Conservation (phyloP, 2,329 filamentous ascomycete species). For the Trichoderma afroharzianum region DNA sequence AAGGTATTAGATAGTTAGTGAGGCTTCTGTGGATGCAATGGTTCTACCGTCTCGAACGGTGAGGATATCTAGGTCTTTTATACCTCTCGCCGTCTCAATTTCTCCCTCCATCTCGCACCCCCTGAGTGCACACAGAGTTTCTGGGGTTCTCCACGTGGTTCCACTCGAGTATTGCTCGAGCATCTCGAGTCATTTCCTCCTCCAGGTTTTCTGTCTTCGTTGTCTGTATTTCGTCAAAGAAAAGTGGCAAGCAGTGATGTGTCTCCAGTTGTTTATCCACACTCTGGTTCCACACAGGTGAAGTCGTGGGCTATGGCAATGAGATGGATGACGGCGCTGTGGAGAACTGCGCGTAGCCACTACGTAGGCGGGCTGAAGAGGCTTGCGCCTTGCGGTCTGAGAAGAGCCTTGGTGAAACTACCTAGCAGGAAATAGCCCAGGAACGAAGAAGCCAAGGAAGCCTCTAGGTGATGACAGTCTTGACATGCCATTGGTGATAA, state of each 20-base stretch:
- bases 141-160: constrained; percentile 14
- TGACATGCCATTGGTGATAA: not conserved
- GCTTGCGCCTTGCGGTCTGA: not conserved
- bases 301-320: constrained; percentile 16
- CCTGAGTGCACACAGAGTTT: not conserved
- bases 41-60: constrained; percentile 41
- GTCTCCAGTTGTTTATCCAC: constrained; percentile 20
- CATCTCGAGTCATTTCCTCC: not conserved
- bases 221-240: not conserved
- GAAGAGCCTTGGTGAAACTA: not conserved
- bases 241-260: not conserved
- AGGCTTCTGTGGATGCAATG: constrained; percentile 20
- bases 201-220: constrained; percentile 1
- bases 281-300: constrained; percentile 20
- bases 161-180: not conserved
- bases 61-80: constrained; percentile 29
- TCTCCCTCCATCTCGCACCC: not conserved
- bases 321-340: not conserved
- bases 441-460: not conserved
- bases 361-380: not conserved
- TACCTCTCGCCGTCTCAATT: constrained; percentile 1
- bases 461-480: not conserved
- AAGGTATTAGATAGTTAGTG: not conserved
- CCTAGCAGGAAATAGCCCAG: not conserved
- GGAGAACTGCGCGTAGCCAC: not conserved